Base-by-base conservation (phyloP, 305 asterid species). In the Euphrasia arctica region DNA sequence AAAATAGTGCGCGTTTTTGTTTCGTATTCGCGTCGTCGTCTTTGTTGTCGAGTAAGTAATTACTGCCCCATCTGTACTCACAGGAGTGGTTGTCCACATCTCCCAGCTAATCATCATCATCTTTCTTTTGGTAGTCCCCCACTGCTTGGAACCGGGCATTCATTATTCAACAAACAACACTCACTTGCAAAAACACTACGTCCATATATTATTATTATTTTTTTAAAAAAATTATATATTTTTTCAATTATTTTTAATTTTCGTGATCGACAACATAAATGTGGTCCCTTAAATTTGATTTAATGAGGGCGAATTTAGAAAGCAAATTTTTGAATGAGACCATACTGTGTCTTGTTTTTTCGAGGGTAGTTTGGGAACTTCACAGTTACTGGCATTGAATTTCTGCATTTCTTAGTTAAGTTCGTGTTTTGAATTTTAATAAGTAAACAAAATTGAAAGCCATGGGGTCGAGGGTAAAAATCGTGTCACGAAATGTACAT, bases 111-210 rank as follows among this genome's bases (percentile, higher is more conserved):
- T 39, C 43, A 45, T 45, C 15, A 45, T 45, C 51, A 45, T 45
- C 51, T 45, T 45, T 45, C 51, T 45, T 45, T 45, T 45, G 51
- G 51, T 45, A 45, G 51, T 45, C 51, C 51, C 51, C 51, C 51
- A 45, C 51, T 3, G 51, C 14, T 45, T 10, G 51, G 14, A 45
- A 45, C 47, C 14, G 14, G 15, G 51, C 51, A 45, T 45, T 45
- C 51, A 45, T 10, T 45, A 45, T 45, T 45, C 14, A 45, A 45
- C 51, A 39, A 18, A 45, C n/a, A 45, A 3, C 15, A 2, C 14
- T 45, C 51, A 1, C 14, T 45, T 10, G 5, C 51, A 45, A 45
- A 18, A 18, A 12, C 51, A 45, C 51, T 14, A 45, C 51, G 51
- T 45, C 50, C 51, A 45, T 45, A 2, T 45, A 45, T 45, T 45